phyloP scores from a whole-genome alignment of 371 early-diverging fungal species.

The Mortierella sp. region DNA sequence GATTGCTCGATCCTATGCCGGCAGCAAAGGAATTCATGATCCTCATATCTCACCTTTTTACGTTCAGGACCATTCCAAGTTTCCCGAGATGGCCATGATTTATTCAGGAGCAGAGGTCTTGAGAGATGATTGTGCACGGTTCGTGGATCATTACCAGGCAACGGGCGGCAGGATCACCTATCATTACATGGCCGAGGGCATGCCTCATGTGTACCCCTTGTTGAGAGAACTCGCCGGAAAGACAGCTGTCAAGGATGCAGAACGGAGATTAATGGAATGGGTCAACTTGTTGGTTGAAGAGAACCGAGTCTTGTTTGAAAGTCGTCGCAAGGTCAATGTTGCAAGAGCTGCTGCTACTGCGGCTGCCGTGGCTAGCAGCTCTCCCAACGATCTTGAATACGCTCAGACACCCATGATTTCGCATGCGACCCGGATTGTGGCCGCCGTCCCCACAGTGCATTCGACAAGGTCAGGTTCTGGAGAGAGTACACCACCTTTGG shows the following conservation, averaged over 20 bases:
- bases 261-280: constrained; percentile 53
- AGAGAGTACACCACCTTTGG: not conserved
- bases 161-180: constrained; percentile 47
- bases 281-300: constrained; percentile 48
- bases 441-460: constrained; percentile 34
- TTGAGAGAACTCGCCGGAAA: constrained; percentile 41
- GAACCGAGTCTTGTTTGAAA: constrained; percentile 46
- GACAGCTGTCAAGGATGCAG: constrained; percentile 52
- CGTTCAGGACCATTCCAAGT: constrained; percentile 49
- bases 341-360: constrained; percentile 5
- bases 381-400: constrained; percentile 16
- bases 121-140: constrained; percentile 44
- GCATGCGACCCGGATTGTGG: constrained; percentile 38
- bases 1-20: constrained; percentile 45
- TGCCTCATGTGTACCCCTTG: constrained; percentile 42
- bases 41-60: constrained; percentile 50
- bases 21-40: constrained; percentile 29
- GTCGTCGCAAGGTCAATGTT: constrained; percentile 32
- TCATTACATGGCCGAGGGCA: constrained; percentile 50
- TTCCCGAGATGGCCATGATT: constrained; percentile 45
- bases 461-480: constrained; percentile 3
- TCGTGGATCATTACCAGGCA: constrained; percentile 45
- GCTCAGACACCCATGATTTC: constrained; percentile 39
- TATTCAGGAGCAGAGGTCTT: constrained; percentile 39
- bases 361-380: not conserved